phyloP scores from a whole-genome alignment of 495 filamentous ascomycete genomes.

The Penicillium tannophilum region DNA sequence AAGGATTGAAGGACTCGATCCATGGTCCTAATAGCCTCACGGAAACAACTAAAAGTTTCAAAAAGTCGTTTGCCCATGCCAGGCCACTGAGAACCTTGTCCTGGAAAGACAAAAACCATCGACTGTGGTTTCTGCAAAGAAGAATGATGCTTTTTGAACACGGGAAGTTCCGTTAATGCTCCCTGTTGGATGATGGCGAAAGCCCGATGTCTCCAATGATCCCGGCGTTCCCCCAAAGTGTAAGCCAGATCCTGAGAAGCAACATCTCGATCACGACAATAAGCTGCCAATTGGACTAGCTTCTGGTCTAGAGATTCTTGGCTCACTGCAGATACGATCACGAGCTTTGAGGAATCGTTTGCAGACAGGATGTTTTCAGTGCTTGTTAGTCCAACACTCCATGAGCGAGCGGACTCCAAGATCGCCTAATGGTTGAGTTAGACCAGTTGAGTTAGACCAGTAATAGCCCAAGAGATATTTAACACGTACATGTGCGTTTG shows the following conservation, averaged over 20 bases:
- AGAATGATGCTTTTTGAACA: not conserved
- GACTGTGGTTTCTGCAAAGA: constrained; percentile 17
- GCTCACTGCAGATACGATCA: not conserved
- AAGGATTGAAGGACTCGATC: constrained; percentile 5
- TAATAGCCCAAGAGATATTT: not conserved
- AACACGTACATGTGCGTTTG: constrained; percentile 14
- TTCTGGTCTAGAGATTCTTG: not conserved
- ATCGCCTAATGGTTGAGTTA: too few relatives aligned
- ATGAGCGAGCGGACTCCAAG: too few relatives aligned
- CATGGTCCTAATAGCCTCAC: constrained; percentile 18
- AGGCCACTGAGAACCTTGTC: constrained; percentile 64
- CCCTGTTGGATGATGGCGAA: constrained; percentile 2
- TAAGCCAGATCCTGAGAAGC: constrained; percentile 13
- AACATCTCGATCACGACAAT: not conserved
- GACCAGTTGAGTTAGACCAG: not conserved
- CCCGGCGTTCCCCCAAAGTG: constrained; percentile 16
- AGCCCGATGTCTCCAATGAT: constrained; percentile 14
- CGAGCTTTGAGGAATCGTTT: not conserved
- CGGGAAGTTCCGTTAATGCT: not conserved
- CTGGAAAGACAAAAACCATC: constrained; percentile 68
- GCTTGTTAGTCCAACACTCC: too few relatives aligned
- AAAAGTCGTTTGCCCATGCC: constrained; percentile 43
- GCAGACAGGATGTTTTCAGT: too few relatives aligned
- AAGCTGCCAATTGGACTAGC: not conserved
- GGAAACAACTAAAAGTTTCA: constrained; percentile 27